Conservation (phyloP, 148 eudicot genomes). For the Rhododendron vialii region DNA sequence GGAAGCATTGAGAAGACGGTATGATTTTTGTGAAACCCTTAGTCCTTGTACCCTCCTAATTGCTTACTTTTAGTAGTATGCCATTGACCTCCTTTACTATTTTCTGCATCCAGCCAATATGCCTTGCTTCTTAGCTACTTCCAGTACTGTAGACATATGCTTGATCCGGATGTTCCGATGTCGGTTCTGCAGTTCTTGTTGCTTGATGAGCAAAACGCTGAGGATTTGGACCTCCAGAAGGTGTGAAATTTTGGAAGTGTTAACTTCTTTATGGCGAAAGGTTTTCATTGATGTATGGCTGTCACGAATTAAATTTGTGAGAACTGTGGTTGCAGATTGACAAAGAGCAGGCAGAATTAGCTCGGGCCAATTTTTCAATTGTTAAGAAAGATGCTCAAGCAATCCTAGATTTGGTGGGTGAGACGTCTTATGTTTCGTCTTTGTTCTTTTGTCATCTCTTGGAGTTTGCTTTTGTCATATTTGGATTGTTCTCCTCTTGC, state of each 20-base stretch:
- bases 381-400: conserved; percentile 81
- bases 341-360: conserved; percentile 83
- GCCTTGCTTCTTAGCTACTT: conserved; percentile 85
- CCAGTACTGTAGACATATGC: conserved; percentile 95
- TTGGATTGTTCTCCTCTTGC: neutral
- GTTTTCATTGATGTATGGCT: conserved; percentile 1
- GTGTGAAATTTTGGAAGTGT: conserved; percentile 27
- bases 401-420: conserved; percentile 75
- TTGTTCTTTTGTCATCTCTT: neutral
- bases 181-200: conserved; percentile 72
- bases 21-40: conserved; percentile 17
- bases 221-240: conserved; percentile 79
- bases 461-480: neutral
- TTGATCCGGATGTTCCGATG: conserved; percentile 87
- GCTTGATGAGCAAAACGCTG: conserved; percentile 63
- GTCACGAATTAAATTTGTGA: neutral
- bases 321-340: conserved; percentile 51
- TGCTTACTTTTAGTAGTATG: neutral
- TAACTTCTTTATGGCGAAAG: neutral
- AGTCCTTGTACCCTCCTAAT: neutral
- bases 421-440: neutral
- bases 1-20: conserved; percentile 95
- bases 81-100: conserved; percentile 17
- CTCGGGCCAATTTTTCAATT: conserved; percentile 71
- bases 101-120: conserved; percentile 64